Evolutionary conservation across 2,329 filamentous ascomycete genomes (phyloP), one percentile per base, ranked within the genome.

Genomic region (Nemania serpens): DNA sequence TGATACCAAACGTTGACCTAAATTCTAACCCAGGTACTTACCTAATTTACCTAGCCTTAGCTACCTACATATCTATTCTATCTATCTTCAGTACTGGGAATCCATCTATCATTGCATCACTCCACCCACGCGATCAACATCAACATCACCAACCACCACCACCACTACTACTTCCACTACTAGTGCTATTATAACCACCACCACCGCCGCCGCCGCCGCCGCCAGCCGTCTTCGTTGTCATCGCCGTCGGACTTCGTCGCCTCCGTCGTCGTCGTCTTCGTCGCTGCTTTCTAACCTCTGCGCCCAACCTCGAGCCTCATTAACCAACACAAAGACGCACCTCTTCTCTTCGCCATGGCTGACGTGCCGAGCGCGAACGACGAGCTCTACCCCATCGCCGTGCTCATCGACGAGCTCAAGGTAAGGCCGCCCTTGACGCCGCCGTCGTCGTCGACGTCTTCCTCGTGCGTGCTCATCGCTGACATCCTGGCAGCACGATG

Each of bases 391-490:
- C 95, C 95, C 77, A 99, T 99, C 84, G 95, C 96, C 75, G 95
- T 99, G 71, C 89, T 99, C 80, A 99, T 99, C 80, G 95, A 99
- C 79, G 95, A 99, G 87, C 86, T 99, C 75, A 99, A 97, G 91
- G 93, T 97, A 86, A 66, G 69, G 68, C 66, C 69, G 66, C 68
- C 71, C 68, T 62, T 39, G 36, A 12, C 11, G 36, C 67, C 57
- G 45, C 18, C 6, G 58, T 66, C 57, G 54, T 50, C 22, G 25
- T 47, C 42, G 58, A 59, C 55, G 48, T 59, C 61, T 62, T 29
- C 17, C 3, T 17, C 41, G 17, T 33, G 41, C 17, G 17, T 18
- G 25, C 51, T 51, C 46, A 22, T 52, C 25, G 52, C 74, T 69
- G 72, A 75, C 66, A 54, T 15, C 37, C 47, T 39, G 36, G 51